Evolutionary conservation across 2,329 filamentous ascomycete genomes (phyloP), one percentile per base, ranked within the genome.

Genomic region (Hypocreales sp.): DNA sequence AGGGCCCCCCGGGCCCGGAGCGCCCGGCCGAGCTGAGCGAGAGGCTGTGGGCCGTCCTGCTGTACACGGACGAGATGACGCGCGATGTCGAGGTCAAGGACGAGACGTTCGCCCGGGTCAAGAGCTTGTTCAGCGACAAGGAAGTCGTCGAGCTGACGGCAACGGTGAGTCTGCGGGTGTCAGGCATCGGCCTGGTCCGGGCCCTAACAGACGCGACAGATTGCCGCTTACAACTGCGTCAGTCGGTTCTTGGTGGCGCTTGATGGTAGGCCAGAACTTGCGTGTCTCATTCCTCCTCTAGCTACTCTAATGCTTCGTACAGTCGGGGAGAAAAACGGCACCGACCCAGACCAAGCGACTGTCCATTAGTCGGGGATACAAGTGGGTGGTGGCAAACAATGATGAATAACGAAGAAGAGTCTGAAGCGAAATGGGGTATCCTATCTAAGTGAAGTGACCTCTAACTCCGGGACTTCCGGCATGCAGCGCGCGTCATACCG

Each of bases 21-120:
- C 44, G 41, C 30, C 53, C 45, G 26, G 43, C 29, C 19, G 52
- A 35, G 30, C 42, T 84, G 33, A 68, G 53, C 15, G 62, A 64
- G 33, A 61, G 58, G 45, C 72, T 83, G 53, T 72, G 69, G 60
- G 74, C 72, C 0, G 77, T 81, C 19, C 48, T 87, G 29, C 57
- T 64, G 24, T 86, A 83, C 47, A 67, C 82, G 12, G 81, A 92
- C 54, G 79, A 81, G 47, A 92, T 92, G 79, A 92, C 83, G 26
- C 59, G 72, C 37, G 66, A 70, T 24, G 75, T 87, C 1, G 56
- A 63, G 27, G 81, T 92, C 6, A 51, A 58, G 9, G 76, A 90
- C 26, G 65, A 57, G 31, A 67, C 79, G 2, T 87, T 87, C 53
- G 66, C 47, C 17, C 53, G 56, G 38, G 38, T 92, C 36, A 76